Evolutionary conservation across 176 grass and related monocot genomes (phyloP), one percentile per base, ranked within the genome.

Genomic region (Avena atlantica): DNA sequence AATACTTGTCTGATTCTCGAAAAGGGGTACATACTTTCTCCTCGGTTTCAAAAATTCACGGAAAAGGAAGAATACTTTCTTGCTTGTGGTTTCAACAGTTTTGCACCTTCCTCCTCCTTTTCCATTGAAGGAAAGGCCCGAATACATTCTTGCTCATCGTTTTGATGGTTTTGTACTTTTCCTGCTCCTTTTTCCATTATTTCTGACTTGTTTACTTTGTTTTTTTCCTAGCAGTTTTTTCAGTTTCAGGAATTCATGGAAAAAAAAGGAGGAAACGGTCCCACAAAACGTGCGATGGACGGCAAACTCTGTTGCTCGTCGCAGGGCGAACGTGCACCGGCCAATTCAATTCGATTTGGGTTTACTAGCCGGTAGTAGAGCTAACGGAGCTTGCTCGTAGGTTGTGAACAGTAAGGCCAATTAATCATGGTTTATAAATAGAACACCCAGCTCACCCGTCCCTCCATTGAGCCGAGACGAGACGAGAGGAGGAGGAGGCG

Each of bases 401-500:
- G 72, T 10, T 51, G 47, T 15, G 21, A 76, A 76, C 48, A 73
- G 42, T 73, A 37, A 72, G 9, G 23, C 13, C 13, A 52, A 76
- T 29, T 52, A 76, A 53, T 17, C 48, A 12, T 0, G 48, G 73
- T 76, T 76, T 76, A 76, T 76, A 76, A 76, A 76, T 76, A 76
- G 73, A 67, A 67, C 64, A 8, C 64, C 64, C 72, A 12, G 2
- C 73, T n/a, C 24, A 31, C 48, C 13, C 73, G 3, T 16, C 73
- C 40, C 13, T 76, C 73, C 73, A 76, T 76, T 76, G 73, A 69
- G 63, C 63, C 5, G 63, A 74, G 72, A 8, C 21, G 72, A 31
- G 73, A 53, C 14, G 73, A 53, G 21, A 75, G 72, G 74, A 77
- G 74, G 74, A 77, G 34, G 74, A 52, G 48, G 74, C 9, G 74